phyloP scores from a whole-genome alignment of 2,329 filamentous ascomycete genomes.

The Neofusicoccum laricinum region DNA sequence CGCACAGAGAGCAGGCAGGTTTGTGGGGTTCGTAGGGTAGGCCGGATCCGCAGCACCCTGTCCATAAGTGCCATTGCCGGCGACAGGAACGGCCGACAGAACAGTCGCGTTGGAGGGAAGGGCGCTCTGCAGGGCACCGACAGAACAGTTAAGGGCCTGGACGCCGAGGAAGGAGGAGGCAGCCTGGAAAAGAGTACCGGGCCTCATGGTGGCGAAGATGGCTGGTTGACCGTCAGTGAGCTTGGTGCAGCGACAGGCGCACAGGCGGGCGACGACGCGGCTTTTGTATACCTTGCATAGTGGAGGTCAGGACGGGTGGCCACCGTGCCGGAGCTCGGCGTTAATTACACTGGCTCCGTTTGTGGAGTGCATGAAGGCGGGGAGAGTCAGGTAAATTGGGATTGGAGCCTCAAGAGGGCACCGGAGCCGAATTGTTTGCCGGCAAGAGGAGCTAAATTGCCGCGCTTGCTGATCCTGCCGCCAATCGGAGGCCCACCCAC shows the following conservation, averaged over 20 bases:
- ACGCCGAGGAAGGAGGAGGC: slow-evolving; percentile 9
- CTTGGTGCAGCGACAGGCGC: not conserved
- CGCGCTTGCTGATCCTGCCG: not conserved
- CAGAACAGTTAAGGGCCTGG: slow-evolving; percentile 31
- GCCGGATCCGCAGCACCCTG: slow-evolving; percentile 37
- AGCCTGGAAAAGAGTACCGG: not conserved
- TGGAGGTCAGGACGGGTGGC: not conserved
- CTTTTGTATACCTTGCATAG: not conserved
- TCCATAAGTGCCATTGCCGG: slow-evolving; percentile 37
- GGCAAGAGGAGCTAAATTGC: not conserved
- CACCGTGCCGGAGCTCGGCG: not conserved
- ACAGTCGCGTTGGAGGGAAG: slow-evolving; percentile 36
- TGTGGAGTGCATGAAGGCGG: slow-evolving; percentile 9
- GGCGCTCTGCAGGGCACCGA: slow-evolving; percentile 30
- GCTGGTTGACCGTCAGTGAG: not conserved
- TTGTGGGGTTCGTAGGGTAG: slow-evolving; percentile 39
- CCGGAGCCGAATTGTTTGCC: not conserved
- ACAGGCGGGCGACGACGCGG: not conserved
- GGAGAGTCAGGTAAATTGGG: slow-evolving; percentile 11
- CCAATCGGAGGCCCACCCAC: not conserved
- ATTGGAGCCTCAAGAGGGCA: not conserved
- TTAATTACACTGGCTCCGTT: not conserved
- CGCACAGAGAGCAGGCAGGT: slow-evolving; percentile 38
- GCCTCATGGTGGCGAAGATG: slow-evolving; percentile 5
- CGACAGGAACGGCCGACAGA: slow-evolving; percentile 32